Base-by-base conservation (phyloP, 768 basidiomycete genomes). In the Udeniomyces megalosporus region DNA sequence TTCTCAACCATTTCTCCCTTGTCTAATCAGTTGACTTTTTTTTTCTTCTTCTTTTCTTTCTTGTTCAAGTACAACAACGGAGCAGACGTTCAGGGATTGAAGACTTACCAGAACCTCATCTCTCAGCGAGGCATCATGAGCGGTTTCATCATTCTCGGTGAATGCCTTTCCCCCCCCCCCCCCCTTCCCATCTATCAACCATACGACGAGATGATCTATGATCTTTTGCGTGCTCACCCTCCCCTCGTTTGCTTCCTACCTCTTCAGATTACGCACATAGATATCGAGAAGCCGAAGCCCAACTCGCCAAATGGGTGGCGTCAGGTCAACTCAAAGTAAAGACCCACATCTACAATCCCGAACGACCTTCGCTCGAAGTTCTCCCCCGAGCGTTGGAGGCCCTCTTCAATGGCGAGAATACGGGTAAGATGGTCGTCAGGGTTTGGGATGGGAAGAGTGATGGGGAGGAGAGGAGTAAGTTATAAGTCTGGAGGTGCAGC, bases 111-210 rank as follows among this genome's bases (percentile, higher is more conserved):
- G n/a, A 59, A 59, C 47, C 58, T 59, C 47, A 59, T 59, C 49
- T n/a, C 34, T 14, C 58, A 59, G 26, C 58, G 58, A 26, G 58
- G 47, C 12, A 47, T 22, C 15, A 59, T 59, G 49, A 29, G 50
- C 32, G 58, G 58, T 4, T 59, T 59, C 58, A 59, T 59, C 58
- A 51, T 59, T 20, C 55, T 57, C 12, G 51, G 53, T 55, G 2
- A 55, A 34, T 12, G 32, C 24, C 26, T 38, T 12, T 22, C 35
- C 17, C 34, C 20, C 20, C 34, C 2, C 29, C 52, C 34, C 52
- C n/a, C 31, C 2, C 38, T 38, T 26, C 15, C 20, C n/a, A 5
- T 22, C n/a, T 14, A 12, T 28, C n/a, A 14, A 3, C 49, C 31
- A 11, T 24, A 50, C 49, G 32, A n/a, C n/a, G n/a, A n/a, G n/a